These are phyloP conservation scores for Exophiala viscosa DNA, from an alignment of 2,329 filamentous ascomycete genomes.

Conservation along the genomic window DNA sequence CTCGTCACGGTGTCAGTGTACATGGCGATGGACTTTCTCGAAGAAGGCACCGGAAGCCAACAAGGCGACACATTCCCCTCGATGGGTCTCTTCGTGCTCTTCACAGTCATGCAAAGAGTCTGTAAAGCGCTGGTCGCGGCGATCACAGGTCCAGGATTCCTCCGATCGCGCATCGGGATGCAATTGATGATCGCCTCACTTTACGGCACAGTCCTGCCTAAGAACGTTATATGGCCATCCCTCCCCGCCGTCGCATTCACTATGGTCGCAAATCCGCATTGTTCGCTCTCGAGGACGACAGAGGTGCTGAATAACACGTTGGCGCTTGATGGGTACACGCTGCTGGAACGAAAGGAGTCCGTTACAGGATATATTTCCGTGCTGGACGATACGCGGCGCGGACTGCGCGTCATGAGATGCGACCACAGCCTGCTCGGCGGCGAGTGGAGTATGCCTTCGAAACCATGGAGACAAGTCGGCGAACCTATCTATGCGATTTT, in stretches of 20 bases:
- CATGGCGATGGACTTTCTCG: slow-evolving; percentile 61
- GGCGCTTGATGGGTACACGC: slow-evolving; percentile 61
- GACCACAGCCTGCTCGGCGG: slow-evolving; percentile 93
- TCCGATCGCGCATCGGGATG: slow-evolving; percentile 68
- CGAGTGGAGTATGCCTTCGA: slow-evolving; percentile 64
- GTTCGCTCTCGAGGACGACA: slow-evolving; percentile 59
- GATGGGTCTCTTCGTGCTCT: slow-evolving; percentile 63
- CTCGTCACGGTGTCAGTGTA: slow-evolving; percentile 62
- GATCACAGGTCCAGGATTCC: slow-evolving; percentile 58
- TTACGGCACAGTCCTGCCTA: slow-evolving; percentile 66
- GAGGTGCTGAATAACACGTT: slow-evolving; percentile 64
- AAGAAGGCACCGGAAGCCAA: slow-evolving; percentile 48
- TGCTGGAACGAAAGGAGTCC: slow-evolving; percentile 80
- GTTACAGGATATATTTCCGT: slow-evolving; percentile 90
- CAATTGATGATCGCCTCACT: slow-evolving; percentile 63
- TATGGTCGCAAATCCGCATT: slow-evolving; percentile 68
- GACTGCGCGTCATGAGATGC: slow-evolving; percentile 80
- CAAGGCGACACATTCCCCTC: slow-evolving; percentile 62
- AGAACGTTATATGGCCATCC: slow-evolving; percentile 62
- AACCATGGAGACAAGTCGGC: slow-evolving; percentile 53
- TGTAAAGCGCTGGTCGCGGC: slow-evolving; percentile 41
- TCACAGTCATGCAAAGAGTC: slow-evolving; percentile 49
- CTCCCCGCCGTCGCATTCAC: slow-evolving; percentile 66
- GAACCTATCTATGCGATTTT: slow-evolving; percentile 98
- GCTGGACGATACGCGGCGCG: slow-evolving; percentile 66